Evolutionary conservation across 2,329 filamentous ascomycete species (phyloP).

Genomic region (Ceratocystis huliohia): DNA sequence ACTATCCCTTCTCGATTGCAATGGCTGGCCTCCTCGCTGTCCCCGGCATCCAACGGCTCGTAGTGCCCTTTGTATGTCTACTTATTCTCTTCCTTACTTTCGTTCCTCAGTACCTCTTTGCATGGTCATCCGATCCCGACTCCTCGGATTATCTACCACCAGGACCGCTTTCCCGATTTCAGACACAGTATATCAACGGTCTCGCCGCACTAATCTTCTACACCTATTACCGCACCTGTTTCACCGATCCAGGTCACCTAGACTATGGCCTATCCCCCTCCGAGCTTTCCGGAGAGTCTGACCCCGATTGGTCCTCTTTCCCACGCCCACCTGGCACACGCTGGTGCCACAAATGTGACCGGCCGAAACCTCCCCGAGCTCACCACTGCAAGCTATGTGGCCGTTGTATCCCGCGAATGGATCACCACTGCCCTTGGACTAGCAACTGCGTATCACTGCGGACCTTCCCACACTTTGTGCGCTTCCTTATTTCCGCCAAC

Average conservation of each 20-base stretch:
- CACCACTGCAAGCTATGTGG: constrained; percentile 71
- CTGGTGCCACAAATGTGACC: constrained; percentile 67
- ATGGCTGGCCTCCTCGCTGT: constrained; percentile 35
- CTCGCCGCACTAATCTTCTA: constrained; percentile 52
- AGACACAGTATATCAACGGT: constrained; percentile 53
- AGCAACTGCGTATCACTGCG: constrained; percentile 70
- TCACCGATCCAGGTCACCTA: constrained; percentile 46
- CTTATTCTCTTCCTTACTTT: constrained; percentile 60
- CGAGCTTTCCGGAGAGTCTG: constrained; percentile 26
- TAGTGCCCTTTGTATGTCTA: constrained; percentile 53
- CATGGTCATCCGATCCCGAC: constrained; percentile 27
- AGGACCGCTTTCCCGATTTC: constrained; percentile 43
- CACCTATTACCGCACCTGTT: constrained; percentile 52
- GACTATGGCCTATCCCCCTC: constrained; percentile 31
- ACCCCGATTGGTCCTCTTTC: constrained; percentile 23
- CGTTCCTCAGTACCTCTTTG: constrained; percentile 59
- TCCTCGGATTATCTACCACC: constrained; percentile 43
- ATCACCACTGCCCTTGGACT: constrained; percentile 81
- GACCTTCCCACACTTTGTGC: constrained; percentile 70
- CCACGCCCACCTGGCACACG: constrained; percentile 25
- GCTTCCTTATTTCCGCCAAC: constrained; percentile 61
- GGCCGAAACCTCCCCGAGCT: constrained; percentile 60
- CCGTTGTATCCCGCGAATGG: constrained; percentile 68
- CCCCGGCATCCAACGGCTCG: constrained; percentile 40
- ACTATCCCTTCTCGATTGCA: constrained; percentile 12